Evolutionary conservation across 768 basidiomycete genomes (phyloP), one percentile per base, ranked within the genome.

Genomic region (Tylopilus rubrobrunneus): DNA sequence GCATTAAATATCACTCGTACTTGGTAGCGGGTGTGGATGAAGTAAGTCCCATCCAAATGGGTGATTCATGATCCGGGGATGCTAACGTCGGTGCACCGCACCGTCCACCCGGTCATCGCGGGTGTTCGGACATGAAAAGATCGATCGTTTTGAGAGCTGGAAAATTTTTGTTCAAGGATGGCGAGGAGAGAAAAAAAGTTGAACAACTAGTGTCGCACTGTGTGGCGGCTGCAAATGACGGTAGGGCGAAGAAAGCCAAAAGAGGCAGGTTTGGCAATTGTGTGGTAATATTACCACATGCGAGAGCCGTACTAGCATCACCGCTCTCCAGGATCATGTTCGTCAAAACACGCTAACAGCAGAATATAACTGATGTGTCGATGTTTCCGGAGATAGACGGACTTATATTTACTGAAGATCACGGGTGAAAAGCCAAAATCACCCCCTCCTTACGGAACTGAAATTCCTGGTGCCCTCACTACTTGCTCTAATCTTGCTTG

Each of bases 71-170:
- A 68, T 70, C 68, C 68, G 66, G 63, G 61, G 51, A 61, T 47
- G 55, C 57, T 25, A 55, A 58, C 64, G 10, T 31, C 31, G 60
- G 63, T 40, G 55, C 49, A 58, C 58, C 42, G 62, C 60, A 62
- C 56, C 47, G 48, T 48, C 27, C 53, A 59, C 55, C 66, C 68
- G 68, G 63, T 45, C 58, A 62, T 62, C 49, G 67, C 67, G 68
- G 68, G 46, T 45, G 33, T 64, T 59, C 68, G 69, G 68, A 71
- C 50, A 70, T 70, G 68, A 71, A 64, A 23, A 28, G 52, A 58
- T 51, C 49, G 57, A 61, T 65, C 61, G 48, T 52, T 40, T 31
- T 12, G 7, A 21, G n/a, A 43, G 56, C 6, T 45, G 25, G 53
- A 66, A 68, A 69, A 61, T 28, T 11, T 19, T 69, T 60, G 58